phyloP scores from a whole-genome alignment of 73 alveolate genomes.

The Paramecium octaurelia region DNA sequence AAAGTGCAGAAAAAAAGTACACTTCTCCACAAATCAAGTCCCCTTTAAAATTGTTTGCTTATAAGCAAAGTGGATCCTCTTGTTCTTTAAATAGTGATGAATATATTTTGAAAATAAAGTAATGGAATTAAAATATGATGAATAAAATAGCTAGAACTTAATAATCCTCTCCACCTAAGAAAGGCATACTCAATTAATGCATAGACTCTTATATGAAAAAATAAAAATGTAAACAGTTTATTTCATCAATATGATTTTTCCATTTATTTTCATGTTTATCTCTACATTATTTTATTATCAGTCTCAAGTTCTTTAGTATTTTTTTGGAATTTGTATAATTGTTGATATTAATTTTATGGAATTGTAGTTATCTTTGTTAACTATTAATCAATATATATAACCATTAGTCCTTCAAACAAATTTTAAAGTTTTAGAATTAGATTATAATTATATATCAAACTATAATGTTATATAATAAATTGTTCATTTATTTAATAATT shows the following conservation, averaged over 20 bases:
- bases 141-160: background rate
- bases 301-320: background rate
- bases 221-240: background rate
- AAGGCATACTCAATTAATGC: background rate
- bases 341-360: background rate
- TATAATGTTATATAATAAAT: background rate
- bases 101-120: background rate
- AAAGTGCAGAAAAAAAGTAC: background rate
- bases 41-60: background rate
- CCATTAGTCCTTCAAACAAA: background rate
- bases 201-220: background rate
- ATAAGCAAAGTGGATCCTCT: background rate
- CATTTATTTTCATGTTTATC: background rate
- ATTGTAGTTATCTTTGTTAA: background rate
- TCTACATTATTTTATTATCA: background rate
- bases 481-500: background rate
- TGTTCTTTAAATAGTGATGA: background rate
- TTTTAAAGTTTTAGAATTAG: background rate
- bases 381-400: background rate
- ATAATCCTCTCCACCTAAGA: background rate
- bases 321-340: background rate
- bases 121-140: background rate
- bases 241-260: background rate
- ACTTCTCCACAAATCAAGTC: background rate
- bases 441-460: no score